These are phyloP conservation scores for Filobasidium wieringae DNA, from an alignment of 768 basidiomycete species.

Conservation along the genomic window DNA sequence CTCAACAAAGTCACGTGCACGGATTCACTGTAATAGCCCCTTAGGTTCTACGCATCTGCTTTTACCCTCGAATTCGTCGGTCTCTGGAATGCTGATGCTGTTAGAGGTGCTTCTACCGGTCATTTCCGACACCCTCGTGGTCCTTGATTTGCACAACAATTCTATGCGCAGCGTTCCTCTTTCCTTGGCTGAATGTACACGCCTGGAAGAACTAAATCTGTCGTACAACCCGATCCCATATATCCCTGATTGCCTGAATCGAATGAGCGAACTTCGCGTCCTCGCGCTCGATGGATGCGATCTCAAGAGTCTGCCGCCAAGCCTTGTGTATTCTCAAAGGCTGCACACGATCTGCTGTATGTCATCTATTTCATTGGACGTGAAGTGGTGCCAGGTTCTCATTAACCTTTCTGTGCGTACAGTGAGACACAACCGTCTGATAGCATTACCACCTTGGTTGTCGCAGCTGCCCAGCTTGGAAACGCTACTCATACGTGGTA, in stretches of 20 bases:
- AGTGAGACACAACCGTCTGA: constrained; percentile 77
- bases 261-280: constrained; percentile 65
- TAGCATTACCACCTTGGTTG: constrained; percentile 86
- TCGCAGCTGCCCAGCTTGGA: constrained; percentile 71
- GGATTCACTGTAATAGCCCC: constrained; percentile 45
- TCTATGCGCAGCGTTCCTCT: constrained; percentile 72
- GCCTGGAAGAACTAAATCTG: constrained; percentile 85
- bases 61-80: no score
- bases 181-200: constrained; percentile 62
- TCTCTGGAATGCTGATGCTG: constrained; percentile 67
- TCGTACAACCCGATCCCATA: constrained; percentile 79
- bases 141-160: constrained; percentile 84
- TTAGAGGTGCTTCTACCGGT: constrained; percentile 58
- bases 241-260: constrained; percentile 78
- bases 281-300: constrained; percentile 88
- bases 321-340: constrained; percentile 59
- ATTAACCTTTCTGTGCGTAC: no score
- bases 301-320: constrained; percentile 60
- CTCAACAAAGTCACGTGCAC: neutral
- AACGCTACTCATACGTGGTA: constrained; percentile 81
- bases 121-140: constrained; percentile 66
- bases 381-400: no score
- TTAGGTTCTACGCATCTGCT: constrained; percentile 88
- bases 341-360: constrained; percentile 55
- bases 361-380: no score